Percentiles rank a stretch among this genome's conserved stretches.
Evolutionary conservation across 176 grass and related monocot genomes (phyloP).

Genomic region (Stipa capillata): DNA sequence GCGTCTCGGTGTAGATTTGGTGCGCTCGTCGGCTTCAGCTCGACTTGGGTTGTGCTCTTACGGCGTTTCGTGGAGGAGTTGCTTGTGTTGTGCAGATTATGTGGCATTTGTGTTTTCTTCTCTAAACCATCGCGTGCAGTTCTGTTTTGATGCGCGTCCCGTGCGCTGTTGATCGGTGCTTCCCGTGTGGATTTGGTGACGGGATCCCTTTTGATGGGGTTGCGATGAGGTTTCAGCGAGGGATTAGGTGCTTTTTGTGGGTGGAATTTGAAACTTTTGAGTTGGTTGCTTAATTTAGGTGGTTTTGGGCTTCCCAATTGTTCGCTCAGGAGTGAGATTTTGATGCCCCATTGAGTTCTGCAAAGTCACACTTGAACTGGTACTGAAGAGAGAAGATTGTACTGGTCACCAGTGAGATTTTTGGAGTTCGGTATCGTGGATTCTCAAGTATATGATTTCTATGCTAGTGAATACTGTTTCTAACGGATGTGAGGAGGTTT

Average conservation of each 20-base stretch:
- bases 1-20: conserved; percentile 14
- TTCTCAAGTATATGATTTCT: not conserved
- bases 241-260: not conserved
- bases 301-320: not conserved
- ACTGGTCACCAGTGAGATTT: not conserved
- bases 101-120: not conserved
- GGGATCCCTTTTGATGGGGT: not conserved
- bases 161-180: not conserved
- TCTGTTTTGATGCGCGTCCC: not conserved
- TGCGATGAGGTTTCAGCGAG: not conserved
- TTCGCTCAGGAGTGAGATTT: not conserved
- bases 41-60: not conserved
- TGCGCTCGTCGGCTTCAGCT: not conserved
- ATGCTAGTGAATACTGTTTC: not conserved
- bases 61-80: not conserved
- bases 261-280: too few relatives aligned
- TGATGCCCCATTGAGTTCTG: not conserved
- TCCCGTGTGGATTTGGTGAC: not conserved
- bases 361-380: not conserved
- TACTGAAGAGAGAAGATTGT: not conserved
- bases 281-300: not conserved
- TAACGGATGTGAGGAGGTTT: too few relatives aligned
- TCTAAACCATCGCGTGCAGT: not conserved
- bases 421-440: not conserved
- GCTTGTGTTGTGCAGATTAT: not conserved